phyloP scores from a whole-genome alignment of 140 eudicot species.

The Stevia rebaudiana region DNA sequence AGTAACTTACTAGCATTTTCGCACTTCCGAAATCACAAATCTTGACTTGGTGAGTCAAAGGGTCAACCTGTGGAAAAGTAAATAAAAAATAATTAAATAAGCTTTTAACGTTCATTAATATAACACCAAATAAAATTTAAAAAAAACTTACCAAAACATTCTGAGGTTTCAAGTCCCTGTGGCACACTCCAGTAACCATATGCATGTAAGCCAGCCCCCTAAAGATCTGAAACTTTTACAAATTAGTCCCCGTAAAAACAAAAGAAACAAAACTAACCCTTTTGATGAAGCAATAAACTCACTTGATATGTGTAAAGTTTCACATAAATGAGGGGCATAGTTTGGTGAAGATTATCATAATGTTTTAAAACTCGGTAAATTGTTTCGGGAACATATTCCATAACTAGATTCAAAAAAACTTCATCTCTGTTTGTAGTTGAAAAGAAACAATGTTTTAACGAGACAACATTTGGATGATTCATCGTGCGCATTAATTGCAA shows the following conservation, averaged over 20 bases:
- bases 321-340: slow-evolving; percentile 83
- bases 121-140: no score
- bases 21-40: slow-evolving; percentile 99
- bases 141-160: slow-evolving; percentile 61
- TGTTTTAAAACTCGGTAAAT: slow-evolving; percentile 69
- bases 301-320: slow-evolving; percentile 94
- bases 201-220: slow-evolving; percentile 93
- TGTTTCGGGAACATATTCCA: slow-evolving; percentile 91
- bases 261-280: background rate
- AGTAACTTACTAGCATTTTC: slow-evolving; percentile 65
- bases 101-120: no score
- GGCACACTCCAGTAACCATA: slow-evolving; percentile 85
- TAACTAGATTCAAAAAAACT: slow-evolving; percentile 77
- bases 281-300: slow-evolving; percentile 12
- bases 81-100: background rate
- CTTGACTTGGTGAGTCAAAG: slow-evolving; percentile 73
- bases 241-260: slow-evolving; percentile 2
- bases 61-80: slow-evolving; percentile 58
- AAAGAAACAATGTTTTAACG: slow-evolving; percentile 79
- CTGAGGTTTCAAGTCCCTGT: slow-evolving; percentile 95
- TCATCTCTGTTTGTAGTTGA: slow-evolving; percentile 79
- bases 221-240: slow-evolving; percentile 53
- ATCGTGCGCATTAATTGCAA: slow-evolving; percentile 80
- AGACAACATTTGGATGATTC: slow-evolving; percentile 86
- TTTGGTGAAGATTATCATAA: slow-evolving; percentile 59